Conservation (phyloP, 805 yeast genomes). For the Yamadazyma paraphyllophila region DNA sequence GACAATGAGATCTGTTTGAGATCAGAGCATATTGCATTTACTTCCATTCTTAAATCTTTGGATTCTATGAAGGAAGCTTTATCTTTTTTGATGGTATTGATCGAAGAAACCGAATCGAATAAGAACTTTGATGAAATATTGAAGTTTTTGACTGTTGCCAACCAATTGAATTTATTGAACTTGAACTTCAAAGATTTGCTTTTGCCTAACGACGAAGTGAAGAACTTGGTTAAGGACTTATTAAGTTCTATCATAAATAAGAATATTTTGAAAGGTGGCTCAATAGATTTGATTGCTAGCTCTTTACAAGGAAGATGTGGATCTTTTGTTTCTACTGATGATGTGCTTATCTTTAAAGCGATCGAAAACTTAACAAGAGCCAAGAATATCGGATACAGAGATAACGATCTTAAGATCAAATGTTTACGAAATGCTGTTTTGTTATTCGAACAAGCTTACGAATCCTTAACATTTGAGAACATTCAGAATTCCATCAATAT, state of each 20-base stretch:
- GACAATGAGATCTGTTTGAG: constrained; percentile 71
- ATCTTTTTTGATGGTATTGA: constrained; percentile 77
- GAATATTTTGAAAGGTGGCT: constrained; percentile 86
- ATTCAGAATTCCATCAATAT: constrained; percentile 77
- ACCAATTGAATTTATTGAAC: constrained; percentile 64
- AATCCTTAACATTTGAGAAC: constrained; percentile 72
- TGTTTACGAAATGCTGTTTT: constrained; percentile 73
- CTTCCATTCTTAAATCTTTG: constrained; percentile 70
- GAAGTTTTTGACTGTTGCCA: constrained; percentile 62
- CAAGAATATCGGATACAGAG: constrained; percentile 66
- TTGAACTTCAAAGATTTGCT: constrained; percentile 75
- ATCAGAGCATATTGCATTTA: constrained; percentile 88
- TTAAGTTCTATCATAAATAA: constrained; percentile 86
- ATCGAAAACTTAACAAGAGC: constrained; percentile 89
- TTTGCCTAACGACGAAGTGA: constrained; percentile 61
- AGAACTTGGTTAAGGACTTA: constrained; percentile 75
- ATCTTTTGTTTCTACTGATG: constrained; percentile 89
- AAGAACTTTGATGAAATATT: constrained; percentile 62
- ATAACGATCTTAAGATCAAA: constrained; percentile 62
- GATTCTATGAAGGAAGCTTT: constrained; percentile 84
- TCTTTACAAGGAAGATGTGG: constrained; percentile 91
- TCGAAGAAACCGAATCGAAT: constrained; percentile 61
- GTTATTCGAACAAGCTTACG: constrained; percentile 76
- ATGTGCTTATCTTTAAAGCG: constrained; percentile 90
- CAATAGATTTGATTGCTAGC: constrained; percentile 85